phyloP scores from a whole-genome alignment of 768 basidiomycete species.

The Boletus sp. region DNA sequence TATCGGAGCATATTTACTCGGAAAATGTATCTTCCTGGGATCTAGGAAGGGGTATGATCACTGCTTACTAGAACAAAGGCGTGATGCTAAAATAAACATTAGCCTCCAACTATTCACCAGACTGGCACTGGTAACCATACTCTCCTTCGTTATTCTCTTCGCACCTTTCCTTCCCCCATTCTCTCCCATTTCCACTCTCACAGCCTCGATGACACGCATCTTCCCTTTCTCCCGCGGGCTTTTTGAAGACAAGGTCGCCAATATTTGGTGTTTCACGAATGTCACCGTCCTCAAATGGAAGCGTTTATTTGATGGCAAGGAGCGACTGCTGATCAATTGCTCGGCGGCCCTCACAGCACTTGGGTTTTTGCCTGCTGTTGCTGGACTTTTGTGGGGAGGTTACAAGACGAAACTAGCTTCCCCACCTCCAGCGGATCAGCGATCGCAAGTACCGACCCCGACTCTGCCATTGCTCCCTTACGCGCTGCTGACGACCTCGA shows the following conservation, averaged over 20 bases:
- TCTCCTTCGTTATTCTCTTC: conserved; percentile 70
- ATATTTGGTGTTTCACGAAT: conserved; percentile 96
- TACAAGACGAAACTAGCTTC: conserved; percentile 28
- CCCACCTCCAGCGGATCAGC: neutral
- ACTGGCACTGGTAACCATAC: conserved; percentile 58
- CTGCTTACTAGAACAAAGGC: neutral
- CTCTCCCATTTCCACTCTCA: conserved; percentile 45
- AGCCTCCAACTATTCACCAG: conserved; percentile 59
- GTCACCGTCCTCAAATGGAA: conserved; percentile 82
- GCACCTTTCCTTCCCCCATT: conserved; percentile 78
- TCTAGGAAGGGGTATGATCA: conserved; percentile 57
- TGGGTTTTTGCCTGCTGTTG: conserved; percentile 66
- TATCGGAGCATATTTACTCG: conserved; percentile 85
- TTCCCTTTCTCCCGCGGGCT: conserved; percentile 91
- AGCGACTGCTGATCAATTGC: conserved; percentile 55
- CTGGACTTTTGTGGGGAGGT: conserved; percentile 41
- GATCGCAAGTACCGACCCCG: conserved; percentile 38
- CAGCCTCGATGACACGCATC: conserved; percentile 74
- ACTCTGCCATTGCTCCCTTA: conserved; percentile 74
- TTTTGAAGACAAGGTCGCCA: conserved; percentile 96
- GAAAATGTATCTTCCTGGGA: conserved; percentile 87
- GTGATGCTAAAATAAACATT: conserved; percentile 1
- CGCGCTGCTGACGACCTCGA: conserved; percentile 72
- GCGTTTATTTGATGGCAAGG: conserved; percentile 37
- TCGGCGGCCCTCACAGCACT: conserved; percentile 65